Conservation (phyloP, 345 rosid species). For the Cardamine chenopodiifolia region DNA sequence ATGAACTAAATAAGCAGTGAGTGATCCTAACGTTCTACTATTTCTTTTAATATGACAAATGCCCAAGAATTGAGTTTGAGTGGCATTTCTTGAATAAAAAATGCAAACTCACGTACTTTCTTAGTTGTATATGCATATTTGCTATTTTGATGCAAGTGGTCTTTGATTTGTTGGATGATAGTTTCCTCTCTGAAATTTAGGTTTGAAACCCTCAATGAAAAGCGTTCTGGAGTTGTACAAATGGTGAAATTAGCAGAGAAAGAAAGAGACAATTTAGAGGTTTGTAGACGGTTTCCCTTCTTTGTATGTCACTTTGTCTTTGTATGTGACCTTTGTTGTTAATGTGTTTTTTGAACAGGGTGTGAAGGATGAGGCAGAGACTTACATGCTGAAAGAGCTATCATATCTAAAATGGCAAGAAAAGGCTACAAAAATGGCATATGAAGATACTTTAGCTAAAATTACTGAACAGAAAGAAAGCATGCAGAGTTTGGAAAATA, state of each 20-base stretch:
- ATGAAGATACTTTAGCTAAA: constrained; percentile 64
- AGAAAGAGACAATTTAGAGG: constrained; percentile 97
- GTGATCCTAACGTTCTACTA: constrained; percentile 39
- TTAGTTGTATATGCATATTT: constrained; percentile 23
- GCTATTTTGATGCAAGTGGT: constrained; percentile 9
- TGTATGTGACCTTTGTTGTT: constrained; percentile 8
- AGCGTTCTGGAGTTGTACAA: constrained; percentile 94
- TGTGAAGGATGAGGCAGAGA: constrained; percentile 94
- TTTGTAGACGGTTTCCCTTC: constrained; percentile 43
- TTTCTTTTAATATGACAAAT: constrained; percentile 8
- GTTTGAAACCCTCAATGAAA: constrained; percentile 85
- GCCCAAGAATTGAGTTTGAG: constrained; percentile 13
- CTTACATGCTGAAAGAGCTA: constrained; percentile 90
- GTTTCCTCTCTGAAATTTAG: constrained; percentile 45
- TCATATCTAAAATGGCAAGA: constrained; percentile 92
- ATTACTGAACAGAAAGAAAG: constrained; percentile 60
- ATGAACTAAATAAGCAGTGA: constrained; percentile 78
- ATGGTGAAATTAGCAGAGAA: constrained; percentile 97
- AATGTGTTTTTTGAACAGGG: constrained; percentile 54
- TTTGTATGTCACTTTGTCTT: constrained; percentile 1
- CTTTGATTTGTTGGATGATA: constrained; percentile 17
- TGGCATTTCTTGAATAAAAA: neutral
- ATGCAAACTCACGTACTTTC: constrained; percentile 7
- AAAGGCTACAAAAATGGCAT: constrained; percentile 79
- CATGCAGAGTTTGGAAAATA: constrained; percentile 65